Conservation (phyloP, 345 rosid species). For the Salix dunnii region DNA sequence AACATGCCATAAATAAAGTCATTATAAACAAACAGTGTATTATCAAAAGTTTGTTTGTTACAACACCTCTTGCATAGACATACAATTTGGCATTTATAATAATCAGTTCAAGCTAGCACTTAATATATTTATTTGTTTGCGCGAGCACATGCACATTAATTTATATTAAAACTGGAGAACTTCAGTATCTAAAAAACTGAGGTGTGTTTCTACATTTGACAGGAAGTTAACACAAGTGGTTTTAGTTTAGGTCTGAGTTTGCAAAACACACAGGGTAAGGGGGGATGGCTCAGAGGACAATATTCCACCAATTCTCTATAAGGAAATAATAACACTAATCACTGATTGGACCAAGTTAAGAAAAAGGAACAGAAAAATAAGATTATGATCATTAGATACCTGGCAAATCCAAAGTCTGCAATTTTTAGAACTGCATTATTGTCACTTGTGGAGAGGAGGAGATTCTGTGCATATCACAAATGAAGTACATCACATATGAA, state of each 20-base stretch:
- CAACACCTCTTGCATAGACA: background rate
- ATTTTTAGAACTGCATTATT: constrained; percentile 69
- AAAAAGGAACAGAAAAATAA: background rate
- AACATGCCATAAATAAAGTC: background rate
- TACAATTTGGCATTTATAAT: background rate
- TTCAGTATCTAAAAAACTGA: too few relatives aligned
- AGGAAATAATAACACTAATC: background rate
- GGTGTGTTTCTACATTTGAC: background rate
- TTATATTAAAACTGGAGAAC: too few relatives aligned
- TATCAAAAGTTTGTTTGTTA: background rate
- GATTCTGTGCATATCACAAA: constrained; percentile 66
- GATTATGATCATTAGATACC: constrained; percentile 42
- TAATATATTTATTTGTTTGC: background rate
- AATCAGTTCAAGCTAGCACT: background rate
- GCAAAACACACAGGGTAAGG: background rate
- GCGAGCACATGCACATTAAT: too few relatives aligned
- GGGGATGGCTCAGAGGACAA: background rate
- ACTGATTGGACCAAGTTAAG: background rate
- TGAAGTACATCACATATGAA: constrained; percentile 8
- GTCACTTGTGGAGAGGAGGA: constrained; percentile 73
- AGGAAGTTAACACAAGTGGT: background rate
- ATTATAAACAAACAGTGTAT: background rate
- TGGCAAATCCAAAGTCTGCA: constrained; percentile 99
- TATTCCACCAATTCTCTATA: background rate
- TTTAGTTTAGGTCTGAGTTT: background rate